Conservation (phyloP, 164 flowering plant species). For the Kingdonia uniflora region DNA sequence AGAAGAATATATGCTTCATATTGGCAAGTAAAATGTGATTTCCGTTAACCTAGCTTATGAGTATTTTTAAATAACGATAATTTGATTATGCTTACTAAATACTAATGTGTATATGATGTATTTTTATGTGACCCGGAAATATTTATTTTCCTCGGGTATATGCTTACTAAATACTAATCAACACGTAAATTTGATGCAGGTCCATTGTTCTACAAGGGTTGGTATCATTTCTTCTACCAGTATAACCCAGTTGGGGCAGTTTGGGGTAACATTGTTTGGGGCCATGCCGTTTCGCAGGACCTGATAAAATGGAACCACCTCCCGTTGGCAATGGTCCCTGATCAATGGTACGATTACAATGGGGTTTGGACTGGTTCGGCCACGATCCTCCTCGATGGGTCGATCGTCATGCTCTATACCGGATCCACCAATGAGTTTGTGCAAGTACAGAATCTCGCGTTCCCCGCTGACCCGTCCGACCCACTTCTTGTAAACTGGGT, state of each 20-base stretch:
- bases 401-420: slow-evolving; percentile 66
- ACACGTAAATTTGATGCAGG: slow-evolving; percentile 28
- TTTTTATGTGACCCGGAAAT: too few species aligned
- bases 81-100: too few species aligned
- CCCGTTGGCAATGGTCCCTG: slow-evolving; percentile 66
- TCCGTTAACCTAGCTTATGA: neutral
- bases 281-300: slow-evolving; percentile 74
- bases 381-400: slow-evolving; percentile 57
- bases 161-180: neutral
- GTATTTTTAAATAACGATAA: neutral
- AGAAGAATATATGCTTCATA: neutral
- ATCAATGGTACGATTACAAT: slow-evolving; percentile 64
- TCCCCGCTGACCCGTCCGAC: slow-evolving; percentile 56
- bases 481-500: slow-evolving; percentile 75
- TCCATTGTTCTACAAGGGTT: slow-evolving; percentile 71
- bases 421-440: slow-evolving; percentile 54
- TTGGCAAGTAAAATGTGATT: neutral
- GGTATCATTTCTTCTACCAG: slow-evolving; percentile 93
- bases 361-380: slow-evolving; percentile 96
- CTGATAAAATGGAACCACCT: slow-evolving; percentile 73
- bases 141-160: neutral
- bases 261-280: slow-evolving; percentile 93
- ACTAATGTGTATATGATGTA: neutral
- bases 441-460: slow-evolving; percentile 71
- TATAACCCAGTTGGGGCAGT: slow-evolving; percentile 73